phyloP scores from a whole-genome alignment of 129 eudicot species.

The Artemisia tridentata region DNA sequence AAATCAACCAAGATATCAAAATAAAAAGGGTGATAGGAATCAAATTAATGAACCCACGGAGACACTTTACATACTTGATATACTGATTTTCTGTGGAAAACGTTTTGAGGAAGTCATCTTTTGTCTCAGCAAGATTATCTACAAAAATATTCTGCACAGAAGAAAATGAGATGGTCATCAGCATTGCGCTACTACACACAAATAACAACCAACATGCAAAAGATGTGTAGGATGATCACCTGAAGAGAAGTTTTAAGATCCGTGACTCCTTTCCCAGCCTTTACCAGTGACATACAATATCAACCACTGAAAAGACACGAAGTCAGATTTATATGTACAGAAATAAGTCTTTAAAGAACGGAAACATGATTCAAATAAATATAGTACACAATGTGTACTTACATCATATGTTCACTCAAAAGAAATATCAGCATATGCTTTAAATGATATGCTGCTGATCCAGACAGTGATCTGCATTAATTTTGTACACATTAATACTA shows the following conservation, averaged over 20 bases:
- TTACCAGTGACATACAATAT: constrained; percentile 12
- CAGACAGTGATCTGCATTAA: constrained; percentile 69
- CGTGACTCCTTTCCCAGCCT: constrained; percentile 97
- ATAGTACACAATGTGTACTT: constrained; percentile 35
- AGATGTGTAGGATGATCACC: background rate
- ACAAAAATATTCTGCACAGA: constrained; percentile 37
- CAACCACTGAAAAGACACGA: constrained; percentile 14
- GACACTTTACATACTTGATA: constrained; percentile 46
- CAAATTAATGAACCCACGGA: background rate
- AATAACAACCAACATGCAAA: constrained; percentile 4
- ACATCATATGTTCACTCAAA: constrained; percentile 83
- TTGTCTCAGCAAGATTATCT: constrained; percentile 71
- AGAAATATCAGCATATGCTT: constrained; percentile 79
- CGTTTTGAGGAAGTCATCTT: constrained; percentile 75
- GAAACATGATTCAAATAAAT: background rate
- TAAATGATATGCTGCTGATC: constrained; percentile 84
- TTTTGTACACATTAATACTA: background rate
- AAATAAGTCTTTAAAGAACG: background rate
- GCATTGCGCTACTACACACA: constrained; percentile 60
- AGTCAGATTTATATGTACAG: constrained; percentile 10
- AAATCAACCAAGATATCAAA: too few species aligned
- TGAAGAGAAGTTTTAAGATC: too few species aligned
- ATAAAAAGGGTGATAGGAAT: background rate
- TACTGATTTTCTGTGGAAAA: constrained; percentile 58
- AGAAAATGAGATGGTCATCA: too few species aligned